A percentile compares a stretch with the other conserved stretches of the same genome.
These are phyloP conservation scores for Mallotus repandus DNA, from an alignment of 441 rosid species.

Conservation along the genomic window DNA sequence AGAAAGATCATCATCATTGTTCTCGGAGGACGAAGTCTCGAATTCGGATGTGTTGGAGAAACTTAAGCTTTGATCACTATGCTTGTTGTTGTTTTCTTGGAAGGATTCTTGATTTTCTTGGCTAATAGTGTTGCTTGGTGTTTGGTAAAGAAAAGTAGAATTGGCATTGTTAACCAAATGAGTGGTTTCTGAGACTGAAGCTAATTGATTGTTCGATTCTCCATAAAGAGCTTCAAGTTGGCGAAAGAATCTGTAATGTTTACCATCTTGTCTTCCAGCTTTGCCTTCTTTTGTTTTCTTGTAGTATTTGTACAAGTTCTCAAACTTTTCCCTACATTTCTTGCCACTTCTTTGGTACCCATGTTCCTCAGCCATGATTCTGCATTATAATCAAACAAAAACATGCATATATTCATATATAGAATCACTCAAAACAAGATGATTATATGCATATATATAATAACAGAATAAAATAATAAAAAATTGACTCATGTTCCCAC, in stretches of 20 bases:
- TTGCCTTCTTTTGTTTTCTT: conserved; percentile 96
- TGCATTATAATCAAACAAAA: conserved; percentile 10
- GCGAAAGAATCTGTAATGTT: conserved; percentile 62
- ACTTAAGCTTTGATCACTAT: conserved; percentile 38
- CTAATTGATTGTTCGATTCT: conserved; percentile 41
- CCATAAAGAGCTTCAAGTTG: conserved; percentile 78
- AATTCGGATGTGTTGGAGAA: conserved; percentile 48
- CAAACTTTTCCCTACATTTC: conserved; percentile 96
- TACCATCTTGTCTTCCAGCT: conserved; percentile 82
- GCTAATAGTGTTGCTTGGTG: conserved; percentile 17
- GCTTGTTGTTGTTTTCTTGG: conserved; percentile 25
- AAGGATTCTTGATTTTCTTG: conserved; percentile 33
- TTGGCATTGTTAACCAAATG: conserved; percentile 23
- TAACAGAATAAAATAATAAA: background rate
- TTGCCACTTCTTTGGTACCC: conserved; percentile 96
- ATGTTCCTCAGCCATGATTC: conserved; percentile 76
- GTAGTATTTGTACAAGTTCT: conserved; percentile 90
- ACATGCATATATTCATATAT: background rate
- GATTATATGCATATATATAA: background rate
- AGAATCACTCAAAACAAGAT: background rate
- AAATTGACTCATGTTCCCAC: background rate
- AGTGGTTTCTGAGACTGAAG: conserved; percentile 33
- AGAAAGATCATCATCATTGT: conserved; percentile 41
- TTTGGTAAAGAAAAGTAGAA: conserved; percentile 25
- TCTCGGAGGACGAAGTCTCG: conserved; percentile 46